phyloP scores from a whole-genome alignment of 768 basidiomycete genomes.

The Boletus pseudopeckii region DNA sequence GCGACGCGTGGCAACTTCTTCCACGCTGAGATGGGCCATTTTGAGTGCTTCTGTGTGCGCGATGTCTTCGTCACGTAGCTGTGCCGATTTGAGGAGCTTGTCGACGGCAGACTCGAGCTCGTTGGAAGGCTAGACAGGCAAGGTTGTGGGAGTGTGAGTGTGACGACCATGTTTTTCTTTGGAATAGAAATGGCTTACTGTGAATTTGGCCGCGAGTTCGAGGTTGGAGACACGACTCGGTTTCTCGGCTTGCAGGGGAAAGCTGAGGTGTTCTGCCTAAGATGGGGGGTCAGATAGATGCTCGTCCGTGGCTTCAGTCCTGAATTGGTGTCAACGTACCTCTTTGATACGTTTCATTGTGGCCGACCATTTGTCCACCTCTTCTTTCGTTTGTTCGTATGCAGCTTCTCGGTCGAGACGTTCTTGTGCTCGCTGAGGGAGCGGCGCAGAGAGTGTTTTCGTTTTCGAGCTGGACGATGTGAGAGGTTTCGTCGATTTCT shows the following conservation, averaged over 20 bases:
- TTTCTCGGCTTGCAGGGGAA: conserved; percentile 71
- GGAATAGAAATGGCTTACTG: conserved; percentile 47
- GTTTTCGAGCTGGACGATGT: conserved; percentile 51
- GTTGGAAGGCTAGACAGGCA: conserved; percentile 62
- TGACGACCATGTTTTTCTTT: not conserved
- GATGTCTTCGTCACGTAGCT: conserved; percentile 81
- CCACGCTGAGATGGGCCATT: conserved; percentile 76
- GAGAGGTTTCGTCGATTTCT: conserved; percentile 66
- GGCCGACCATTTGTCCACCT: conserved; percentile 90
- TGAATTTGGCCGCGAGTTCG: conserved; percentile 81
- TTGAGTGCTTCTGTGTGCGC: conserved; percentile 75
- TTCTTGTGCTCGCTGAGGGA: conserved; percentile 85
- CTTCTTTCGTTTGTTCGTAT: conserved; percentile 88
- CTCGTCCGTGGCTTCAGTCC: not conserved
- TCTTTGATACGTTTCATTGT: conserved; percentile 92
- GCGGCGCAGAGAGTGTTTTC: conserved; percentile 70
- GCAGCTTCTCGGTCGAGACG: conserved; percentile 91
- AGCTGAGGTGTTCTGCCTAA: conserved; percentile 83
- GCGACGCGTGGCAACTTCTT: conserved; percentile 81
- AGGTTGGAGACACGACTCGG: conserved; percentile 61
- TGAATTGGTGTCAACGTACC: conserved; percentile 37
- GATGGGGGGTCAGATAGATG: conserved; percentile 3
- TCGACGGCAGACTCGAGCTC: conserved; percentile 84
- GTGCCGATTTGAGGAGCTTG: conserved; percentile 73
- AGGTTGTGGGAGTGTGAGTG: not conserved